Evolutionary conservation across 768 basidiomycete species (phyloP), one percentile per base, ranked within the genome.

Genomic region (Tricholoma sp.): DNA sequence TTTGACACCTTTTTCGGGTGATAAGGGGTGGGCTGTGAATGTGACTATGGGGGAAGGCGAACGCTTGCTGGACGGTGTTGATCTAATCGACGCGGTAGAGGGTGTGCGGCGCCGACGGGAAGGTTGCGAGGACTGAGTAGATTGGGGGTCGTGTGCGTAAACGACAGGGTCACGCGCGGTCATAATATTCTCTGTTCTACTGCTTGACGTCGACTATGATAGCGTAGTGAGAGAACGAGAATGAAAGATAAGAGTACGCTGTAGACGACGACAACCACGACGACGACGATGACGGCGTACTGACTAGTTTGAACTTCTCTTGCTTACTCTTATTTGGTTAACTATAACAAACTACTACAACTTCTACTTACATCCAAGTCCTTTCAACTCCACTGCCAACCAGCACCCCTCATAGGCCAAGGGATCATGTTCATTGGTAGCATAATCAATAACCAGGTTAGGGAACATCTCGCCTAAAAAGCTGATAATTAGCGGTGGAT

Each of bases 41-140:
- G 76, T 60, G 46, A 79, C 67, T 61, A 78, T 76, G 9, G 80
- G 79, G 3, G 82, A 81, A 6, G 79, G 73, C 3, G 81, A 80
- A 55, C 79, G 79, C 37, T 74, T 73, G 43, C 59, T 56, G 21
- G 61, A 60, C 14, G 59, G 49, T 11, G 66, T 31, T 31, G 53
- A 63, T 35, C 62, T 55, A n/a, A 60, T 22, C 22, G 64, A 65
- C 41, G 58, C 54, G 16, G 60, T 56, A 51, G 66, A 63, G 22
- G 50, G 62, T 0, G 64, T 59, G 19, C 63, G 64, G 34, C 57
- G 66, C 21, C 62, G 64, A 45, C 55, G 60, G 14, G 63, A 52
- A 22, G 60, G 47, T 37, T 58, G 57, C 16, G 57, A 57, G 47
- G 60, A 19, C 18, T 37, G 51, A 3, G 45, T 12, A 46, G 21